These are phyloP conservation scores for Punica granatum DNA, from an alignment of 345 rosid genomes.

Conservation along the genomic window DNA sequence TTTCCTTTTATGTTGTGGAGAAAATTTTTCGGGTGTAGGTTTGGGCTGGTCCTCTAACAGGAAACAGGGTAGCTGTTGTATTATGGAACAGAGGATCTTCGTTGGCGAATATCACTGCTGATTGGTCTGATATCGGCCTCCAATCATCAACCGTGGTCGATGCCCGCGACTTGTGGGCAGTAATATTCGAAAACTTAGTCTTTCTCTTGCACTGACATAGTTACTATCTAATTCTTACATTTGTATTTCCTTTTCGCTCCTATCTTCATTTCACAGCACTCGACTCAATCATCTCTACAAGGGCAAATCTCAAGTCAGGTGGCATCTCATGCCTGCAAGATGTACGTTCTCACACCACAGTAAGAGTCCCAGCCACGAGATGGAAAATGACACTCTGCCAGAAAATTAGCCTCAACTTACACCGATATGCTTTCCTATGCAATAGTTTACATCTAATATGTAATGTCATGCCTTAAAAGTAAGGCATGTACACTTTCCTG, in stretches of 20 bases:
- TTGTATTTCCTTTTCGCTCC: neutral
- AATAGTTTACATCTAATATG: neutral
- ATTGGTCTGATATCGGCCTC: conserved; percentile 66
- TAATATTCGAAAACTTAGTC: conserved; percentile 2
- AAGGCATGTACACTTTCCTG: neutral
- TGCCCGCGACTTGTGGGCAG: conserved; percentile 79
- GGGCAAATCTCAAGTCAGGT: conserved; percentile 15
- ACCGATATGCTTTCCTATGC: neutral
- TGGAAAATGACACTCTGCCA: neutral
- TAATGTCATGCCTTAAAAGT: neutral
- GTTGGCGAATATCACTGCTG: conserved; percentile 38
- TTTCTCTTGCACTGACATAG: neutral
- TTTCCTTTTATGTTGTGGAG: neutral
- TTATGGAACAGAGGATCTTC: conserved; percentile 48
- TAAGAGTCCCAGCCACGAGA: neutral
- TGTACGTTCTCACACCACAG: conserved; percentile 27
- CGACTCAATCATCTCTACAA: conserved; percentile 5
- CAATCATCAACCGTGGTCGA: conserved; percentile 31
- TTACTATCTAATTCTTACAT: neutral
- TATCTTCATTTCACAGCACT: conserved; percentile 8
- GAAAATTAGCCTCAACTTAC: neutral
- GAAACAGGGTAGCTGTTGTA: conserved; percentile 44
- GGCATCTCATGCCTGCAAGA: conserved; percentile 35
- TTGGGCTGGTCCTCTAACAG: conserved; percentile 73
- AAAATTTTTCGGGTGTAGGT: conserved; percentile 5